A percentile compares a stretch with the other conserved stretches of the same genome.
Conservation (phyloP, 768 basidiomycete species). For the Atractiella rhizophila region DNA sequence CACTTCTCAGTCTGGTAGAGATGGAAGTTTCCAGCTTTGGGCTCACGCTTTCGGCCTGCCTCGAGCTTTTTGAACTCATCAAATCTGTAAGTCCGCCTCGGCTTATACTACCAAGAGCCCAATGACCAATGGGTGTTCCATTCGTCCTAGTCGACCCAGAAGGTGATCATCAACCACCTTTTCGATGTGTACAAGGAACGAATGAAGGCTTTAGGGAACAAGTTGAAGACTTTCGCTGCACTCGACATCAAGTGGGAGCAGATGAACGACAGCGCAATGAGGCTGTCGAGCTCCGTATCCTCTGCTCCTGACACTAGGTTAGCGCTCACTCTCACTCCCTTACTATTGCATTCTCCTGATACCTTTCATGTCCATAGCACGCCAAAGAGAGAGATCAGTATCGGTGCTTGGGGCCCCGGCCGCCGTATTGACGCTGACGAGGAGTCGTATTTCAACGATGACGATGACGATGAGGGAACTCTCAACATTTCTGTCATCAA, state of each 20-base stretch:
- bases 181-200: constrained; percentile 48
- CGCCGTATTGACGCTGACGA: constrained; percentile 32
- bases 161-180: constrained; percentile 54
- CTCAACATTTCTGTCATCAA: too few species aligned
- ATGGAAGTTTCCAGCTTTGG: constrained; percentile 22
- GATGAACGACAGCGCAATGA: constrained; percentile 67
- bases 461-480: constrained; percentile 59
- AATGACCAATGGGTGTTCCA: background rate
- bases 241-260: constrained; percentile 71
- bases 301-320: background rate
- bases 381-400: constrained; percentile 4
- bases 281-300: constrained; percentile 16
- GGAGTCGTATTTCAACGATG: constrained; percentile 77
- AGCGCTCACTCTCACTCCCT: constrained; percentile 20
- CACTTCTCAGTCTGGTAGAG: constrained; percentile 58
- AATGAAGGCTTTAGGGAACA: constrained; percentile 28
- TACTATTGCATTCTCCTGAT: background rate
- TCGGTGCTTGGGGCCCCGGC: constrained; percentile 1
- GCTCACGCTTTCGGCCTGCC: constrained; percentile 43
- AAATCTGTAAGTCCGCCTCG: constrained; percentile 36
- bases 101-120: background rate
- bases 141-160: constrained; percentile 32
- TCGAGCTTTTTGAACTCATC: constrained; percentile 83
- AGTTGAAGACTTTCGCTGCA: constrained; percentile 39
- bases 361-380: background rate